Conservation (phyloP, 2,329 filamentous ascomycete genomes). For the Botrytis aclada region DNA sequence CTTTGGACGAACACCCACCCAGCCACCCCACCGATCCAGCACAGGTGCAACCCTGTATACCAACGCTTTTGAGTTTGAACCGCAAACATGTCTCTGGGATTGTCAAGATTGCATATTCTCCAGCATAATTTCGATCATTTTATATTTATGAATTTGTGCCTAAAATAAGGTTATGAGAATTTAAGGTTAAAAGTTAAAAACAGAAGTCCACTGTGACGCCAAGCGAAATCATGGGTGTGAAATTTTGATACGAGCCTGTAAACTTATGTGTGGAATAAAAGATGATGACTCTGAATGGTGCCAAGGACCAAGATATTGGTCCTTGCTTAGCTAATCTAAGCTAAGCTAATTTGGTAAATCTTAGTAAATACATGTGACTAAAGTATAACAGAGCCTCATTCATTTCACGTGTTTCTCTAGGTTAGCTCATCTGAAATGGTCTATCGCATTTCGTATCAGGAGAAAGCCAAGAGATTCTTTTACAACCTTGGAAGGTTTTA, state of each 20-base stretch:
- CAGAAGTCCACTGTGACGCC: not conserved
- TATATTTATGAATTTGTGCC: too few species aligned
- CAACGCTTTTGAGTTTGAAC: not conserved
- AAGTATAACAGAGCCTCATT: too few species aligned
- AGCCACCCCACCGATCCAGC: not conserved
- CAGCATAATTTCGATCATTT: not conserved
- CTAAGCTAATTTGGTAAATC: too few species aligned
- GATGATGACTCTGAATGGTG: too few species aligned
- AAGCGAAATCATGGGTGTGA: not conserved
- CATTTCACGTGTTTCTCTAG: not conserved
- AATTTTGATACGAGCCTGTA: not conserved
- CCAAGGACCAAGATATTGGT: too few species aligned
- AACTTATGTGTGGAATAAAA: too few species aligned
- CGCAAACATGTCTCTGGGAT: not conserved
- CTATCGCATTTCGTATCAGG: not conserved
- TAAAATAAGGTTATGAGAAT: not conserved
- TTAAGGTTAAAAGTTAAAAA: not conserved
- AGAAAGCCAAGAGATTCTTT: not conserved
- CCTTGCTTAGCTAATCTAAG: too few species aligned
- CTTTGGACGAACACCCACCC: not conserved
- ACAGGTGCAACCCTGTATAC: not conserved
- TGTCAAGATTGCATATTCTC: not conserved
- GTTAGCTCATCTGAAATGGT: not conserved
- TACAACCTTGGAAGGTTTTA: not conserved
- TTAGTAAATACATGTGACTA: too few species aligned